These are phyloP conservation scores for Tricholoma flavovirens DNA, from an alignment of 768 basidiomycete genomes.

Conservation along the genomic window DNA sequence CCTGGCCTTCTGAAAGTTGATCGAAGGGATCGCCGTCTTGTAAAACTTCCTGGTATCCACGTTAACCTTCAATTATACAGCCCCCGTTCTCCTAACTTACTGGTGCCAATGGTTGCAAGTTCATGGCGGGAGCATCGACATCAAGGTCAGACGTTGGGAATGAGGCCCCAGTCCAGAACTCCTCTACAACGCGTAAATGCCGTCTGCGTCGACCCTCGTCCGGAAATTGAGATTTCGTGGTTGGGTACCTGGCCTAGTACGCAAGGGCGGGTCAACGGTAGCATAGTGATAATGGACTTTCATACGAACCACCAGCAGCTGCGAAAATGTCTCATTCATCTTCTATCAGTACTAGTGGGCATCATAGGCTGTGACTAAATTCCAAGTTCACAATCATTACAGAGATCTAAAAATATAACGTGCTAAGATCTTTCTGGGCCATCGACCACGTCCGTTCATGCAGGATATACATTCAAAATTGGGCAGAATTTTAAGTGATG, in stretches of 20 bases:
- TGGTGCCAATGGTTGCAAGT: no score
- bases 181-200: constrained; percentile 45
- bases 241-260: constrained; percentile 40
- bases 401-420: no score
- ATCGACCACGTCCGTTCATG: background rate
- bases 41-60: constrained; percentile 9
- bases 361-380: no score
- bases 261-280: background rate
- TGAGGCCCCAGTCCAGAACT: constrained; percentile 38
- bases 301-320: constrained; percentile 14
- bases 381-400: no score
- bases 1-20: constrained; percentile 37
- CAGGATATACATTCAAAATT: background rate
- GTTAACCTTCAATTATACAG: background rate
- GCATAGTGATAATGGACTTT: background rate
- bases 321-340: constrained; percentile 1
- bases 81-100: background rate
- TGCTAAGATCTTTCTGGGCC: no score
- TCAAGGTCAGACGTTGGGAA: constrained; percentile 2
- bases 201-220: constrained; percentile 52
- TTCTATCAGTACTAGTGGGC: background rate
- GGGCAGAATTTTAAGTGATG: background rate
- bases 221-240: constrained; percentile 39
- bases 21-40: constrained; percentile 55
- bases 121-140: background rate